Conservation (phyloP, 2,329 filamentous ascomycete genomes). For the Scedosporium apiospermum region DNA sequence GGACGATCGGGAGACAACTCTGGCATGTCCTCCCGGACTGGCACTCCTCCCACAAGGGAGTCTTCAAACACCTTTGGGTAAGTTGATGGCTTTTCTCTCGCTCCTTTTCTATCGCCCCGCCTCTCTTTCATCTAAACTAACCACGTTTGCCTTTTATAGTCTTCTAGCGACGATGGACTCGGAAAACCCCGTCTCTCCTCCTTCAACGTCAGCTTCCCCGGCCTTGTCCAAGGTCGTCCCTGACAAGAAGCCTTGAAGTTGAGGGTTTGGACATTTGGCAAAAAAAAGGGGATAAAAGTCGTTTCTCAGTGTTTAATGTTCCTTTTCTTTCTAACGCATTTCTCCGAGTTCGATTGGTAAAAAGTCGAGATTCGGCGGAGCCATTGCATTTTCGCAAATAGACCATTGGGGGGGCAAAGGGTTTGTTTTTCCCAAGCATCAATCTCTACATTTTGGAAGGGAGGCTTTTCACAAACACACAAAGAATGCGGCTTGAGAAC, state of each 20-base stretch:
- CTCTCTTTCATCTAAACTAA: conserved; percentile 5
- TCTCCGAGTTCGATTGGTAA: not conserved
- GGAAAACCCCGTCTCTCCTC: conserved; percentile 59
- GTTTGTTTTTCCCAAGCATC: conserved; percentile 2
- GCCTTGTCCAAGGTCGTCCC: conserved; percentile 53
- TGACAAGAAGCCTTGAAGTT: conserved; percentile 20
- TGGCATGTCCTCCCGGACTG: conserved; percentile 76
- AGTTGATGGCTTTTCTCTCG: conserved; percentile 21
- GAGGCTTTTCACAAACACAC: not conserved
- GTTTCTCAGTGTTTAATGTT: not conserved
- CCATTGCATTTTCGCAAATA: conserved; percentile 42
- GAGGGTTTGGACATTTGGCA: not conserved
- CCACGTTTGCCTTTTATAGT: conserved; percentile 21
- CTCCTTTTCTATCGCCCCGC: not conserved
- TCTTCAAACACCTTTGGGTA: conserved; percentile 87
- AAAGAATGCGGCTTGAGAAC: not conserved
- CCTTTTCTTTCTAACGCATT: not conserved
- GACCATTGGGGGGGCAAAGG: conserved; percentile 32
- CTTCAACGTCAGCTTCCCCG: conserved; percentile 58
- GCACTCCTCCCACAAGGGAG: conserved; percentile 64
- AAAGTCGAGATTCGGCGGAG: conserved; percentile 15
- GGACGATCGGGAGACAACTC: conserved; percentile 75
- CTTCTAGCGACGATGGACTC: conserved; percentile 52
- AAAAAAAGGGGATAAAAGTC: not conserved
- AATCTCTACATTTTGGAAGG: not conserved